These are phyloP conservation scores for carrot (Daucus carota) DNA, from an alignment of 129 eudicot genomes.

Conservation along the genomic window DH1_v3.0 NC_030387.2:35797501-35798000, in stretches of 20 bases:
- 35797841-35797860: neutral
- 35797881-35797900: constrained; percentile 76
- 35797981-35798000: neutral
- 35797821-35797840: neutral
- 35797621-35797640: neutral
- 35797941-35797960: constrained; percentile 45
- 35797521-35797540: too few species aligned
- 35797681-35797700: neutral
- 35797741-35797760: neutral
- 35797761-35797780: neutral
- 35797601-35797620: neutral
- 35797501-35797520: too few species aligned
- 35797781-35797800: neutral
- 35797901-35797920: constrained; percentile 25
- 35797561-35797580: too few species aligned
- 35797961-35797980: neutral
- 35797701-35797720: neutral
- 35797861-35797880: constrained; percentile 40
- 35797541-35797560: too few species aligned
- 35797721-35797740: neutral
- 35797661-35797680: neutral
- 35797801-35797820: neutral
- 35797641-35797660: neutral
- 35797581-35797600: neutral
- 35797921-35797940: neutral